Conservation (phyloP, 495 filamentous ascomycete species). For the Annulohypoxylon moriforme region DNA sequence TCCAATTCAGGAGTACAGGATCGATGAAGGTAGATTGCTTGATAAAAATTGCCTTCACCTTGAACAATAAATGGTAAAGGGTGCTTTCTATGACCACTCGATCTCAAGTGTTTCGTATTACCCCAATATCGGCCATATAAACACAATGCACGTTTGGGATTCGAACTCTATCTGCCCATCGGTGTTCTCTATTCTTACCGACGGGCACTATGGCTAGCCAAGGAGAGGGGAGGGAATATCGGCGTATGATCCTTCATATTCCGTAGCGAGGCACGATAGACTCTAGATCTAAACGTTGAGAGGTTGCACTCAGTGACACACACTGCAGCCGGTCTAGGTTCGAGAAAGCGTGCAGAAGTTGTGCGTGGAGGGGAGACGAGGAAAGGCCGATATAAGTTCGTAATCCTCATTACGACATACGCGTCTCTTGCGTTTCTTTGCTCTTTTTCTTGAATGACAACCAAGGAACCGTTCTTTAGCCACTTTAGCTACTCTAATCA, state of each 20-base stretch:
- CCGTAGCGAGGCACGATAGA: conserved; percentile 23
- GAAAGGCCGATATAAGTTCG: conserved; percentile 30
- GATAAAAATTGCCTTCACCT: too few species aligned
- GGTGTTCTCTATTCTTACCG: not conserved
- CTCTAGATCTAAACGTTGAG: conserved; percentile 29
- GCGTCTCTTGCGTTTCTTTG: conserved; percentile 20
- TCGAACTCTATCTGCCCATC: conserved; percentile 26
- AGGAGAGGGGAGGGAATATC: conserved; percentile 4
- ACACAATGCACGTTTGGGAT: conserved; percentile 33
- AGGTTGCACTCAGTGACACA: not conserved
- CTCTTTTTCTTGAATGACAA: conserved; percentile 6
- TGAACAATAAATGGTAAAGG: not conserved
- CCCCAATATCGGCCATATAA: not conserved
- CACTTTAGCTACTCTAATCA: not conserved
- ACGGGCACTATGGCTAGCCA: not conserved
- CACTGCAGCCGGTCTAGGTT: conserved; percentile 16
- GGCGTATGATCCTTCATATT: conserved; percentile 11
- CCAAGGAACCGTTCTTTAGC: not conserved
- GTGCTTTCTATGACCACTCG: conserved; percentile 31
- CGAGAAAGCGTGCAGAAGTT: not conserved
- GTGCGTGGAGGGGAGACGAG: not conserved
- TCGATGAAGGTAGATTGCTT: too few species aligned
- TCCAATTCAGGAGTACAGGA: not conserved
- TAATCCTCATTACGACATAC: conserved; percentile 28
- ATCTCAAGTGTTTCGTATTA: conserved; percentile 30